phyloP scores from a whole-genome alignment of 768 basidiomycete genomes.

The Psilocybe subaeruginosa region DNA sequence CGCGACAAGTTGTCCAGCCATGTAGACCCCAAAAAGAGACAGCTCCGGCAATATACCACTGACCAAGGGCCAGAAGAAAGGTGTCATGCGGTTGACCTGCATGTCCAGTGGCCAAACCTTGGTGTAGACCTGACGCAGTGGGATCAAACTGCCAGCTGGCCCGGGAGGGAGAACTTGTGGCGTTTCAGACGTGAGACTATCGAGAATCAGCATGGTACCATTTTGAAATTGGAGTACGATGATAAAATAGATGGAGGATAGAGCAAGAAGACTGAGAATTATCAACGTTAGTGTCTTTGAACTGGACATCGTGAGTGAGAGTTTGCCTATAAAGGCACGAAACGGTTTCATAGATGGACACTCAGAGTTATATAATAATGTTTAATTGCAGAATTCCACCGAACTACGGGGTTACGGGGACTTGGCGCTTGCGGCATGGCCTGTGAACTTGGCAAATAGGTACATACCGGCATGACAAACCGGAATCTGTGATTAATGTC shows the following conservation, averaged over 20 bases:
- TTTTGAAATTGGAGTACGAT: neutral
- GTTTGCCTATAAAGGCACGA: neutral
- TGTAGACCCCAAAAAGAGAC: neutral
- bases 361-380: too few species aligned
- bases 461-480: too few species aligned
- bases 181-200: neutral
- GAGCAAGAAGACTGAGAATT: neutral
- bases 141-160: neutral
- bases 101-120: neutral
- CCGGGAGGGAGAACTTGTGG: neutral
- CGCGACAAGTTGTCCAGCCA: slow-evolving; percentile 3
- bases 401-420: too few species aligned
- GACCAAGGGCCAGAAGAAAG: slow-evolving; percentile 2
- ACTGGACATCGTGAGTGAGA: neutral
- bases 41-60: neutral
- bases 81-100: neutral
- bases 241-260: neutral
- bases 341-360: too few species aligned
- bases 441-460: too few species aligned
- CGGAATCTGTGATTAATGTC: too few species aligned
- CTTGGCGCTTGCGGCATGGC: too few species aligned
- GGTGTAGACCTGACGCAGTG: neutral
- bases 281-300: neutral
- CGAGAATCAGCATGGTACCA: neutral
- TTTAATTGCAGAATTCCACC: too few species aligned